Base-by-base conservation (phyloP, 192 early-diverging fungal genomes). In the Coemansia interrupta region DNA sequence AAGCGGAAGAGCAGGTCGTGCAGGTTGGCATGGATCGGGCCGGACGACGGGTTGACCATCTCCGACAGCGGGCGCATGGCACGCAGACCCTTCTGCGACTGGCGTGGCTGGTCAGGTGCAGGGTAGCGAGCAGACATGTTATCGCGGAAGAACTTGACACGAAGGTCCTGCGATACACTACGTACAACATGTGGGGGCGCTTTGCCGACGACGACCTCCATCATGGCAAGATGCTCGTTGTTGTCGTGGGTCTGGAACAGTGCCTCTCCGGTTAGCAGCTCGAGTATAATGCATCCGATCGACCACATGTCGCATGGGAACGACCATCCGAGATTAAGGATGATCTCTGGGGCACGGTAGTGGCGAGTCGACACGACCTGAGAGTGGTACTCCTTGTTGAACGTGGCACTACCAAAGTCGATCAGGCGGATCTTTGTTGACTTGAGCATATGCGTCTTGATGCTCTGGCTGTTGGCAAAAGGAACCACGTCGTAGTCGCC, bases 231-330 rank as follows among this genome's bases (percentile, higher is more conserved):
- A 72, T 98, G 96, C 66, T 98, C 96, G 56, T 93, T 70, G 80
- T 96, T 91, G 68, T 98, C 94, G 58, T 97, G 96, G 14, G 96
- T 97, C 76, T 97, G 94, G 72, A 98, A 98, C 47, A 98, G 70
- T 4, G 96, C 94, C 66, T 93, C 90, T 36, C 96, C 96, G 0
- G 93, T 98, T 43, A 89, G 86, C 46, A 98, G 85, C 78, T 98
- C 96, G 13, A 97, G 85, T 19, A 98, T 84, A 46, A 98, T 95
- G 81, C 96, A 98, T 8, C 96, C 96, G 53, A 96, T 73, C 9
- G 93, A 95, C 96, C 96, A 98, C 83, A 97, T 89, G 71, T 98
- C 96, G 75, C 94, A 96, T 12, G 94, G 88, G 78, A 87, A 98
- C 17, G 91, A 93, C 96, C 96, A 98, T 12, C 93, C 92, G 36